Conservation (phyloP, 2,329 filamentous ascomycete genomes). For the Colletotrichum tofieldiae region DNA sequence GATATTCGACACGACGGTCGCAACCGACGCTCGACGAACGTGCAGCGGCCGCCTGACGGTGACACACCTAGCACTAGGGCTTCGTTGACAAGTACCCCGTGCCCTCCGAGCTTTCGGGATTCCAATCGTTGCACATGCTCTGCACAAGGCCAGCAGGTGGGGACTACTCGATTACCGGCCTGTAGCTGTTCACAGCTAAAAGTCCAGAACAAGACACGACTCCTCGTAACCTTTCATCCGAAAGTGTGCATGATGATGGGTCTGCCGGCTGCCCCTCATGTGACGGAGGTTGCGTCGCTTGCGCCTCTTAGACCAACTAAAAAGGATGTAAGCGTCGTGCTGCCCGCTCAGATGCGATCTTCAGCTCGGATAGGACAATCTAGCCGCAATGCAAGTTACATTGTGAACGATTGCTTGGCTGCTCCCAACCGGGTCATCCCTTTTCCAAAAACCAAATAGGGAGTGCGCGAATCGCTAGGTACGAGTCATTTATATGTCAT, state of each 20-base stretch:
- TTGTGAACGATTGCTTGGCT: background rate
- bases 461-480: background rate
- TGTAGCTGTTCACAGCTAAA: background rate
- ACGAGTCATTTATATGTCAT: background rate
- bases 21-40: background rate
- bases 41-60: slow-evolving; percentile 21
- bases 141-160: background rate
- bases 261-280: background rate
- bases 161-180: background rate
- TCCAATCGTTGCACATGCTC: background rate
- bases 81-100: background rate
- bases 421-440: background rate
- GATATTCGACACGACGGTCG: background rate
- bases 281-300: slow-evolving; percentile 6
- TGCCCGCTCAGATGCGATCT: slow-evolving; percentile 13
- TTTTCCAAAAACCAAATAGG: background rate
- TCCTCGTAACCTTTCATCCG: slow-evolving; percentile 2
- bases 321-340: slow-evolving; percentile 2
- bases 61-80: background rate
- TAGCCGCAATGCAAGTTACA: background rate
- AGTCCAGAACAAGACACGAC: slow-evolving; percentile 2
- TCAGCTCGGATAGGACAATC: background rate
- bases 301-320: background rate
- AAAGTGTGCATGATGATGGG: slow-evolving; percentile 16
- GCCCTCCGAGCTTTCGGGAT: slow-evolving; percentile 4